Conservation (phyloP, 2,329 filamentous ascomycete species). For the Fusarium lateritium region DNA sequence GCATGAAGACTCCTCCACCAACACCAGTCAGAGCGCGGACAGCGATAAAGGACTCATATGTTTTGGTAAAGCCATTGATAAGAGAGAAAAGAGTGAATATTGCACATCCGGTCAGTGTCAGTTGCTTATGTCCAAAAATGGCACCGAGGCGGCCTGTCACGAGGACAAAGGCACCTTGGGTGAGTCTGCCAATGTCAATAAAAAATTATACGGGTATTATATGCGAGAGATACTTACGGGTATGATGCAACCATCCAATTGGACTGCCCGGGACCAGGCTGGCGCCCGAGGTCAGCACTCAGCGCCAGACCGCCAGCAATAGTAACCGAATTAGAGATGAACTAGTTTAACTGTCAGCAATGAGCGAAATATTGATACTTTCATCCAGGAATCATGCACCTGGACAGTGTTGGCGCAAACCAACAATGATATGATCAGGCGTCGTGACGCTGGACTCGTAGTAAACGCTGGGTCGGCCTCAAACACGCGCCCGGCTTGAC, state of each 20-base stretch:
- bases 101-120: slow-evolving; percentile 58
- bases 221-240: neutral
- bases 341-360: neutral
- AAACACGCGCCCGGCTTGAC: neutral
- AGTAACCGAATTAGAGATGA: slow-evolving; percentile 15
- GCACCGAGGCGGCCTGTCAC: slow-evolving; percentile 66
- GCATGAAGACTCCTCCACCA: slow-evolving; percentile 66
- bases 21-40: slow-evolving; percentile 62
- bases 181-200: slow-evolving; percentile 53
- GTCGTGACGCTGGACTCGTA: slow-evolving; percentile 7
- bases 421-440: slow-evolving; percentile 13
- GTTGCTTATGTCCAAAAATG: slow-evolving; percentile 66
- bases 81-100: slow-evolving; percentile 62
- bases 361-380: too few species aligned
- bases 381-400: accelerated
- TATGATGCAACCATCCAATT: slow-evolving; percentile 35
- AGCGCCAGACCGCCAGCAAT: slow-evolving; percentile 17
- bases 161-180: slow-evolving; percentile 68
- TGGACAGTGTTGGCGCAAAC: slow-evolving; percentile 27
- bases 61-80: slow-evolving; percentile 60
- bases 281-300: slow-evolving; percentile 16
- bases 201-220: accelerated
- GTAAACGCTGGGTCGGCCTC: slow-evolving; percentile 22
- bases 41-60: slow-evolving; percentile 59
- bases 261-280: slow-evolving; percentile 14